A percentile compares a stretch with the other conserved stretches of the same genome.
phyloP scores from a whole-genome alignment of 257 asterid species.

The Dorcoceras hygrometricum region DNA sequence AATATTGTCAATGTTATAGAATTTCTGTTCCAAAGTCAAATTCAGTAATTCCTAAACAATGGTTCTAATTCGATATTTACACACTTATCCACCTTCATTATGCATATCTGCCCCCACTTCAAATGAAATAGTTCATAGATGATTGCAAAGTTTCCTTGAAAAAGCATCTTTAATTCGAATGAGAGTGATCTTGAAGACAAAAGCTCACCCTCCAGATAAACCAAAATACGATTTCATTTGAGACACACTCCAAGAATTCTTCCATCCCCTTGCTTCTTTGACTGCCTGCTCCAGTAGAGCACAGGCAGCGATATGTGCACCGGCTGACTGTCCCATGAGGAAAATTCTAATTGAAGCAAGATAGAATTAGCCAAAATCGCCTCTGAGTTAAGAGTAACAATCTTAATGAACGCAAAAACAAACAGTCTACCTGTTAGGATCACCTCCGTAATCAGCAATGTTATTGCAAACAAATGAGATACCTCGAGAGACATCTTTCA shows the following conservation, averaged over 20 bases:
- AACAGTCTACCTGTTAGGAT: constrained; percentile 70
- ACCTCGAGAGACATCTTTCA: constrained; percentile 93
- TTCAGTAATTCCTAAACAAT: no score
- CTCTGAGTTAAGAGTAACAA: not conserved
- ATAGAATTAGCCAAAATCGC: not conserved
- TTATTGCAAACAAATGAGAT: constrained; percentile 84
- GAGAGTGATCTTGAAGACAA: constrained; percentile 9
- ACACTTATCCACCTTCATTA: no score
- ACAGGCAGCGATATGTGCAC: constrained; percentile 95
- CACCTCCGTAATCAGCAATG: constrained; percentile 94
- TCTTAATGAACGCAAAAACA: not conserved
- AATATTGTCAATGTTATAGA: no score
- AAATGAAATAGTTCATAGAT: no score
- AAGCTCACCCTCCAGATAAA: constrained; percentile 89
- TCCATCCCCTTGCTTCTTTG: constrained; percentile 75
- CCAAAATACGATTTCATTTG: constrained; percentile 88
- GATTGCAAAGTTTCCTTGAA: not conserved
- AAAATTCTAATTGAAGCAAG: constrained; percentile 47
- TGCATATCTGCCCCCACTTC: no score
- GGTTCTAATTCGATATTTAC: no score
- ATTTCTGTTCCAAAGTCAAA: no score
- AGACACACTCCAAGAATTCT: constrained; percentile 82
- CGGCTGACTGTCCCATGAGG: constrained; percentile 98
- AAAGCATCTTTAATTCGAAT: no score
- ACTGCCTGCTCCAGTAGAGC: constrained; percentile 82